These are phyloP conservation scores for Aspergillus panamensis DNA, from an alignment of 495 filamentous ascomycete species.

Conservation along the genomic window DNA sequence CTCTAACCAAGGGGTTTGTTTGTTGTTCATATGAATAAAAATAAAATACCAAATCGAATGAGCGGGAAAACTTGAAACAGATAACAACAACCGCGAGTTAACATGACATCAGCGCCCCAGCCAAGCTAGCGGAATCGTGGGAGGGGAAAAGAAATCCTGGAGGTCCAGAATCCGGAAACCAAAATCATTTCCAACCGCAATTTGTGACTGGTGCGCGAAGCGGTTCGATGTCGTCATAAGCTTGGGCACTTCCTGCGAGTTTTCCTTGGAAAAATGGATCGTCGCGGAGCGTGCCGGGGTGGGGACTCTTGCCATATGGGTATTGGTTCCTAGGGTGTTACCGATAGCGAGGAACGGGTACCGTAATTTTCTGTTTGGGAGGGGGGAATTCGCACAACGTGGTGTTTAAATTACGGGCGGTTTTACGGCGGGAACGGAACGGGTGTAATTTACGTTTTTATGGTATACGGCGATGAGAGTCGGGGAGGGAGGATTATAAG, in stretches of 20 bases:
- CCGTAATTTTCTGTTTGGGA: background rate
- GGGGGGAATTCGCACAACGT: background rate
- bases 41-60: too few relatives aligned
- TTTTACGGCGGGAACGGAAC: background rate
- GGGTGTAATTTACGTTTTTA: background rate
- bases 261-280: conserved; percentile 9
- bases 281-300: conserved; percentile 9
- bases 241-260: background rate
- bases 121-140: too few relatives aligned
- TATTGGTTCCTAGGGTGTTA: background rate
- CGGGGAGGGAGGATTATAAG: too few relatives aligned
- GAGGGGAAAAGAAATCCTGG: background rate
- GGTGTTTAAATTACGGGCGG: background rate
- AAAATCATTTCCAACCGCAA: background rate
- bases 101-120: too few relatives aligned
- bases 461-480: too few relatives aligned
- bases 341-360: background rate
- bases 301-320: conserved; percentile 1
- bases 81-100: too few relatives aligned
- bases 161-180: background rate
- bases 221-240: conserved; percentile 2
- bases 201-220: background rate
- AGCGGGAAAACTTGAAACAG: too few relatives aligned
- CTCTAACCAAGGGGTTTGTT: too few relatives aligned
- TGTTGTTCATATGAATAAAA: too few relatives aligned